These are phyloP conservation scores for Lanmaoa pseudosensibilis DNA, from an alignment of 768 basidiomycete species.

Conservation along the genomic window DNA sequence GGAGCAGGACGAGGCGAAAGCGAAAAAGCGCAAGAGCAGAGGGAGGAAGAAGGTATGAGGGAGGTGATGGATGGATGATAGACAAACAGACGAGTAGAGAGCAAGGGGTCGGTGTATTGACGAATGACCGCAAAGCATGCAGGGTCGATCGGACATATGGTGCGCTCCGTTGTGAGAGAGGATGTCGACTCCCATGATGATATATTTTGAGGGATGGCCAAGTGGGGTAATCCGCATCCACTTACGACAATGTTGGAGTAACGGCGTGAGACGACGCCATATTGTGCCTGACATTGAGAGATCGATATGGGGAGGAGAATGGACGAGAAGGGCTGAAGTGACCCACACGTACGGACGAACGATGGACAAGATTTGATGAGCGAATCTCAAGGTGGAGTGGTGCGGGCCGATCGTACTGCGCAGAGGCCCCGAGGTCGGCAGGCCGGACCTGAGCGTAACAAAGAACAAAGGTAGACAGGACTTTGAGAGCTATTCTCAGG, in stretches of 20 bases:
- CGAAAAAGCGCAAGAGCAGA: constrained; percentile 23
- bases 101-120: background rate
- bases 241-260: constrained; percentile 19
- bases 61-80: too few relatives aligned
- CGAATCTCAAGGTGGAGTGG: background rate
- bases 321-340: constrained; percentile 1
- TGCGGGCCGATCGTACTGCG: background rate
- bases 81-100: background rate
- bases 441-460: background rate
- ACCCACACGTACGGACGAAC: background rate
- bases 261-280: constrained; percentile 14
- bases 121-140: constrained; percentile 1
- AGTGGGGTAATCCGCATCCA: constrained; percentile 18
- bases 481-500: constrained; percentile 9
- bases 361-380: background rate
- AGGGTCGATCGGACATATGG: constrained; percentile 14
- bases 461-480: background rate
- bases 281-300: background rate
- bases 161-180: background rate
- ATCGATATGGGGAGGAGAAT: background rate
- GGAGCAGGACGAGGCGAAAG: constrained; percentile 6
- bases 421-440: background rate
- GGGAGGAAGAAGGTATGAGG: constrained; percentile 20
- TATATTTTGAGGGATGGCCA: background rate
- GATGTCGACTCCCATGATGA: background rate